phyloP scores from a whole-genome alignment of 2,329 filamentous ascomycete species.

The Macrophomina tecta region DNA sequence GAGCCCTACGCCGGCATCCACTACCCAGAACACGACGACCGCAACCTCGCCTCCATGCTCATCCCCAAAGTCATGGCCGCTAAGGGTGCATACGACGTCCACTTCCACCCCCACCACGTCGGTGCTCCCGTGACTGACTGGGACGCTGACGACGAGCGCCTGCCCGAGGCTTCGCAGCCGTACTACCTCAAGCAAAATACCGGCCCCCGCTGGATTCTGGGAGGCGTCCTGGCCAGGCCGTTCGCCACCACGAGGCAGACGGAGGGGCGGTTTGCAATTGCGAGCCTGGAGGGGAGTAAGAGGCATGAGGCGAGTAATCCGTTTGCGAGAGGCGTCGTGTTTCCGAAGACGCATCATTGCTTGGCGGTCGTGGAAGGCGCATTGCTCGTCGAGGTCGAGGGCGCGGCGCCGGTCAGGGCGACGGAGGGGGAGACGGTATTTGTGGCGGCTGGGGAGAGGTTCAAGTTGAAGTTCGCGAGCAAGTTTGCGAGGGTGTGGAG shows the following conservation, averaged over 20 bases:
- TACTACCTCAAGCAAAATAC: conserved; percentile 61
- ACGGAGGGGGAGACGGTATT: conserved; percentile 23
- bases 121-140: conserved; percentile 47
- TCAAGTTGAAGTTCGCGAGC: conserved; percentile 7
- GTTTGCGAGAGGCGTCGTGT: not conserved
- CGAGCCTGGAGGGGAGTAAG: conserved; percentile 57
- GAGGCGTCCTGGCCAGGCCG: conserved; percentile 55
- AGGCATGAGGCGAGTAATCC: conserved; percentile 53
- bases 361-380: conserved; percentile 5
- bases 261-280: conserved; percentile 52
- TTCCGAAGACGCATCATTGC: conserved; percentile 14
- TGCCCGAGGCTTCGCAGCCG: conserved; percentile 47
- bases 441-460: conserved; percentile 13
- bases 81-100: conserved; percentile 61
- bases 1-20: conserved; percentile 59
- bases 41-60: conserved; percentile 57
- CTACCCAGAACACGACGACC: conserved; percentile 59
- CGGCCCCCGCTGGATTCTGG: conserved; percentile 54
- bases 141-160: conserved; percentile 48
- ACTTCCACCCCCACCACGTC: conserved; percentile 57
- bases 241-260: conserved; percentile 58
- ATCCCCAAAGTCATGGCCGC: conserved; percentile 62
- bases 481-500: conserved; percentile 21
- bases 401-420: not conserved
- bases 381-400: not conserved